phyloP scores from a whole-genome alignment of 2,329 filamentous ascomycete species.

The Aspergillus sp. region DNA sequence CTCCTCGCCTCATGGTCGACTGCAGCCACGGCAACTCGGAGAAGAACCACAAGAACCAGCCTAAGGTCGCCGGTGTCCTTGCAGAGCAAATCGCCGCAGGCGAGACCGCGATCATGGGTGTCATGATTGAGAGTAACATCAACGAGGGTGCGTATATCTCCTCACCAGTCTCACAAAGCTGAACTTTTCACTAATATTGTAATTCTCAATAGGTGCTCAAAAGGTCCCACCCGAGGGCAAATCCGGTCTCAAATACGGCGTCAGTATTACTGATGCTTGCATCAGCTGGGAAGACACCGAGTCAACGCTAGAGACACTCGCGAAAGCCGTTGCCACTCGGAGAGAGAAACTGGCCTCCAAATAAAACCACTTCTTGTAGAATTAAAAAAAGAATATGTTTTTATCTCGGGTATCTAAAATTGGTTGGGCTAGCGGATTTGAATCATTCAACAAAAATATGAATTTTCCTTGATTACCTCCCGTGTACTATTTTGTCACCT shows the following conservation, averaged over 20 bases:
- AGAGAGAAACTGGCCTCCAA: constrained; percentile 49
- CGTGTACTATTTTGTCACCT: too few species aligned
- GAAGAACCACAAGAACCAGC: constrained; percentile 97
- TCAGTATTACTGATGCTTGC: constrained; percentile 96
- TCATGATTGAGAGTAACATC: constrained; percentile 99
- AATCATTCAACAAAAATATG: neutral
- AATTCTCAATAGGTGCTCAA: constrained; percentile 63
- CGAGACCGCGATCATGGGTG: constrained; percentile 86
- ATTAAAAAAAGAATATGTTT: neutral
- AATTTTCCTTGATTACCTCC: neutral
- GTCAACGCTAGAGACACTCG: constrained; percentile 71
- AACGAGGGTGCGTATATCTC: constrained; percentile 68
- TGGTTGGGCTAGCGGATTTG: neutral
- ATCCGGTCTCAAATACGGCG: constrained; percentile 82
- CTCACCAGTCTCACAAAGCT: neutral
- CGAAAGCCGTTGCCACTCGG: constrained; percentile 74
- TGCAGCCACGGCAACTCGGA: constrained; percentile 95
- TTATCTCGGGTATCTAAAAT: constrained; percentile 7
- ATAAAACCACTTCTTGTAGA: neutral
- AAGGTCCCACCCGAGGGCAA: constrained; percentile 89
- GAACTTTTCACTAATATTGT: constrained; percentile 3
- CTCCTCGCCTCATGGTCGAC: constrained; percentile 88
- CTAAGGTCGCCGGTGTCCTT: constrained; percentile 79
- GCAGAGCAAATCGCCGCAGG: constrained; percentile 83
- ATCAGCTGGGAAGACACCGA: constrained; percentile 93